Evolutionary conservation across 495 filamentous ascomycete species (phyloP).

Genomic region (Penicillium malachiteum): DNA sequence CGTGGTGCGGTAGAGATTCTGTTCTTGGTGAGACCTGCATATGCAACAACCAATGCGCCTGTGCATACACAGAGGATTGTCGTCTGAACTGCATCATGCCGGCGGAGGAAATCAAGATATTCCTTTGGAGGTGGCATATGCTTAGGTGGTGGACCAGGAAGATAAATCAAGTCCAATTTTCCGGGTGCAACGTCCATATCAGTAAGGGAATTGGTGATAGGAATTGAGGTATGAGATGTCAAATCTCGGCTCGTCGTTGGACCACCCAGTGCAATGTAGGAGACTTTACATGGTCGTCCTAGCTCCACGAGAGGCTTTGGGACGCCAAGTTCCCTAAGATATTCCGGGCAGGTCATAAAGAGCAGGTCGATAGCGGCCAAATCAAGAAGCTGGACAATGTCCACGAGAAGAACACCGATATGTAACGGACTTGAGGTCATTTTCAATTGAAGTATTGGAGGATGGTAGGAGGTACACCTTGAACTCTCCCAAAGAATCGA

Average conservation of each 20-base stretch:
- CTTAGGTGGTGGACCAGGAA: constrained; percentile 53
- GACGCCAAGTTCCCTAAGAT: constrained; percentile 30
- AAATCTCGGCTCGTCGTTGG: constrained; percentile 27
- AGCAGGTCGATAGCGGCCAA: constrained; percentile 49
- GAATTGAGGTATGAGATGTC: constrained; percentile 33
- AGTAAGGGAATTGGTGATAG: constrained; percentile 39
- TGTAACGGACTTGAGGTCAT: constrained; percentile 18
- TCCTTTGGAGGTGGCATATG: constrained; percentile 25
- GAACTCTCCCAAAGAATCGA: too few relatives aligned
- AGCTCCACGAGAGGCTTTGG: constrained; percentile 36
- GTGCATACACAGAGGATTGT: constrained; percentile 58
- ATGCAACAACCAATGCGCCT: constrained; percentile 47
- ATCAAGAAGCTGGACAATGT: constrained; percentile 48
- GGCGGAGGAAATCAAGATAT: constrained; percentile 45
- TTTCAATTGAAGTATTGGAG: background rate
- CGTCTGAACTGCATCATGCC: constrained; percentile 33
- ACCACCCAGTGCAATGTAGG: constrained; percentile 39
- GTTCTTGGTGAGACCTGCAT: constrained; percentile 51
- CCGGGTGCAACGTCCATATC: constrained; percentile 45
- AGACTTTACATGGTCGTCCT: constrained; percentile 41
- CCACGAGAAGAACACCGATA: constrained; percentile 48
- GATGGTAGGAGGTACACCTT: too few relatives aligned
- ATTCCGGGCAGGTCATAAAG: constrained; percentile 44
- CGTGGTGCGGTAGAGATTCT: constrained; percentile 51
- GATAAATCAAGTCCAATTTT: constrained; percentile 49